Evolutionary conservation across 176 grass and related monocot species (phyloP).

Genomic region (Triticum timopheevii): DNA sequence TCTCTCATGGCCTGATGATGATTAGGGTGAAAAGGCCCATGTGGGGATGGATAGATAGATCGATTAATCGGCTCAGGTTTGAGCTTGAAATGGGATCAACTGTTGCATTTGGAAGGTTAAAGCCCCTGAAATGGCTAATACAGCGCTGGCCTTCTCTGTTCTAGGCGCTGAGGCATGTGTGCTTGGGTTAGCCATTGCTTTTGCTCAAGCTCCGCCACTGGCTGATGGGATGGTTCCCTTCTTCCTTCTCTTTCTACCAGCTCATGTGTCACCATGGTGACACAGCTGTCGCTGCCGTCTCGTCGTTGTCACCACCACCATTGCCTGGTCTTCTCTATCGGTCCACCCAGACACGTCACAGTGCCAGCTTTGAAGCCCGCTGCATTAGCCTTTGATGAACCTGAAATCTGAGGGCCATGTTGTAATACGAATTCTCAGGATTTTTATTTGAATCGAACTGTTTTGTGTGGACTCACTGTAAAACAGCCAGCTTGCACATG

Average conservation of each 20-base stretch:
- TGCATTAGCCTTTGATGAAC: constrained; percentile 12
- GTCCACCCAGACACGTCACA: neutral
- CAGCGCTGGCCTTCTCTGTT: neutral
- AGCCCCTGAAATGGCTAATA: neutral
- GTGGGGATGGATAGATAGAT: constrained; percentile 4
- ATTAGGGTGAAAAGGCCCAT: neutral
- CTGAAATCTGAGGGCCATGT: neutral
- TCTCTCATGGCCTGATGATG: neutral
- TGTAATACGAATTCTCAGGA: neutral
- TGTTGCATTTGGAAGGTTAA: neutral
- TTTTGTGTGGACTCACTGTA: neutral
- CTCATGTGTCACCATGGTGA: too few species aligned
- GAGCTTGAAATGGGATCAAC: neutral
- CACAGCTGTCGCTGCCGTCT: neutral
- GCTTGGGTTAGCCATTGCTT: neutral
- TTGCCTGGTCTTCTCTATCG: neutral
- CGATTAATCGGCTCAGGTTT: neutral
- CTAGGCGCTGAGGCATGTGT: neutral
- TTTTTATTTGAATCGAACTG: neutral
- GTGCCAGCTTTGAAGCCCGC: constrained; percentile 31
- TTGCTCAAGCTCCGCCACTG: neutral
- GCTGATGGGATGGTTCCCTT: neutral
- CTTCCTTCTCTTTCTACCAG: neutral
- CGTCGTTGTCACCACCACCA: neutral
- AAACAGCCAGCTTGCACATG: neutral